A percentile compares a stretch with the other conserved stretches of the same genome.
These are phyloP conservation scores for Ophiognomonia clavigignenti-juglandacearum DNA, from an alignment of 2,329 filamentous ascomycete species.

Conservation along the genomic window DNA sequence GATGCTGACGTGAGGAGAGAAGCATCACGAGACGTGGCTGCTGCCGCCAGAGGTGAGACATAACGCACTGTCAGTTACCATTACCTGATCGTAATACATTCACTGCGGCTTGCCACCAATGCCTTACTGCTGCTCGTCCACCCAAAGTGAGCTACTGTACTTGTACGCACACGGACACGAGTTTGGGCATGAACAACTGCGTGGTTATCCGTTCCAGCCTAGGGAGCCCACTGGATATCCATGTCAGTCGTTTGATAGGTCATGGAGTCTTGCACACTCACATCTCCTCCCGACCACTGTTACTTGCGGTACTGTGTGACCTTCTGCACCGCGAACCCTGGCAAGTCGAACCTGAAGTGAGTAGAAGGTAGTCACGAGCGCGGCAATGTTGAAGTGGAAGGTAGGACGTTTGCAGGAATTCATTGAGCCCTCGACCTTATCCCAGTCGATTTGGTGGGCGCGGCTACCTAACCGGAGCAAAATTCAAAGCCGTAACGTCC, in stretches of 20 bases:
- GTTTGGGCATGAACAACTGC: too few relatives aligned
- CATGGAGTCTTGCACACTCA: too few relatives aligned
- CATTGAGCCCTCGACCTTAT: constrained; percentile 14
- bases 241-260: too few relatives aligned
- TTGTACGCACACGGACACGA: too few relatives aligned
- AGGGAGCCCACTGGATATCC: too few relatives aligned
- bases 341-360: background rate
- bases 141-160: background rate
- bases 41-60: background rate
- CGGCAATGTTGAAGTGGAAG: background rate
- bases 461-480: constrained; percentile 16
- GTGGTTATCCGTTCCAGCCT: too few relatives aligned
- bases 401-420: constrained; percentile 19
- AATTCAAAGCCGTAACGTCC: constrained; percentile 18
- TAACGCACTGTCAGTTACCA: background rate
- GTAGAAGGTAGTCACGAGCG: background rate
- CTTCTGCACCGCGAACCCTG: too few relatives aligned
- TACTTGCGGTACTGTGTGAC: background rate
- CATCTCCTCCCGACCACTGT: background rate
- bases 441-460: constrained; percentile 10
- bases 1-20: too few relatives aligned
- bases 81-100: background rate
- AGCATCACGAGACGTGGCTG: background rate
- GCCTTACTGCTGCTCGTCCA: too few relatives aligned
- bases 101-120: background rate